Conservation (phyloP, 345 rosid genomes). For the Garcia nutans region DNA sequence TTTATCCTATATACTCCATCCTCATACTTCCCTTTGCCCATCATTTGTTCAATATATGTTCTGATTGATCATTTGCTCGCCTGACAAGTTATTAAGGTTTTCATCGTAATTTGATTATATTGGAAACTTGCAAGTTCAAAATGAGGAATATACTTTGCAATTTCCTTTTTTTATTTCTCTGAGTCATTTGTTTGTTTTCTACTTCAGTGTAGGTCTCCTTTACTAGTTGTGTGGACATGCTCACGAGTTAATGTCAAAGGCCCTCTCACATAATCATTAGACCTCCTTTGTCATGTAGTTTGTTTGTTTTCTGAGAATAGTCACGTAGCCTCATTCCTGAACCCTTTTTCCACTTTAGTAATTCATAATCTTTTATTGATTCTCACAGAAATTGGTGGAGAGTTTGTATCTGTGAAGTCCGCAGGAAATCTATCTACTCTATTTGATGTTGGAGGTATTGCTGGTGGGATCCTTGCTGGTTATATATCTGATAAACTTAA, state of each 20-base stretch:
- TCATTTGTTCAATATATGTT: not conserved
- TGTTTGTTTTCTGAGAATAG: not conserved
- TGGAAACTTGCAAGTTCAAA: not conserved
- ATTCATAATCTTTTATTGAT: not conserved
- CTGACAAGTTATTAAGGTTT: not conserved
- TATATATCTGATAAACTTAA: slow-evolving; percentile 79
- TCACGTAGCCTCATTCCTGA: not conserved
- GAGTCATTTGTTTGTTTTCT: not conserved
- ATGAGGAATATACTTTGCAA: not conserved
- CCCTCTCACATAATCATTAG: not conserved
- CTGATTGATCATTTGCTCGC: not conserved
- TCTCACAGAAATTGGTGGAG: slow-evolving; percentile 83
- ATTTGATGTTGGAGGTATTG: slow-evolving; percentile 89
- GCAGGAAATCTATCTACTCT: slow-evolving; percentile 92
- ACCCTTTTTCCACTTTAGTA: not conserved
- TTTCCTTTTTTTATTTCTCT: not conserved
- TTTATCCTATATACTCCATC: not conserved
- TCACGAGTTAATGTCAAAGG: not conserved
- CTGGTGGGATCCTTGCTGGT: slow-evolving; percentile 81
- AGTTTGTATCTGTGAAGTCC: slow-evolving; percentile 78
- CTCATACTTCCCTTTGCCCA: not conserved
- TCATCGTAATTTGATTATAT: not conserved
- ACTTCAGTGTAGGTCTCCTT: not conserved
- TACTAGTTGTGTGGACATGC: slow-evolving; percentile 1
- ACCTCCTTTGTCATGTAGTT: not conserved